Evolutionary conservation across 2,329 filamentous ascomycete species (phyloP).

Genomic region (Cladophialophora immunda): DNA sequence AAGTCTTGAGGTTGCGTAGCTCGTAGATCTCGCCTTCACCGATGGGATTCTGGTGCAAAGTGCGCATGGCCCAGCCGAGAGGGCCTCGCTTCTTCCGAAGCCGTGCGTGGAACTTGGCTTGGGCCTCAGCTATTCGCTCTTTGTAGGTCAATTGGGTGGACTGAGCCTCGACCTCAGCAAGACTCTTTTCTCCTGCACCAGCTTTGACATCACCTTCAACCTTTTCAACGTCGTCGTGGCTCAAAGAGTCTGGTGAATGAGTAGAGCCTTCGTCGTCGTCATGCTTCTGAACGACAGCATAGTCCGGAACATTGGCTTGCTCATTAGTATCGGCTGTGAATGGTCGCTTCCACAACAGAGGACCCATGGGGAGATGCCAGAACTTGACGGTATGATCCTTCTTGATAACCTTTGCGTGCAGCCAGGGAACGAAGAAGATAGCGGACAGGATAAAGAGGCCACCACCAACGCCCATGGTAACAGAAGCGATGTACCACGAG

Average conservation of each 20-base stretch:
- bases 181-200: conserved; percentile 4
- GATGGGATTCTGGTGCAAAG: conserved; percentile 76
- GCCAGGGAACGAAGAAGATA: conserved; percentile 77
- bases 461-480: conserved; percentile 70
- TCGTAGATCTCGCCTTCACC: conserved; percentile 79
- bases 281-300: conserved; percentile 76
- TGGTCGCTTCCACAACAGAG: conserved; percentile 69
- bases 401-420: conserved; percentile 73
- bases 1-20: conserved; percentile 70
- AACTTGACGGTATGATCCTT: conserved; percentile 71
- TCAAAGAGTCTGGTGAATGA: conserved; percentile 12
- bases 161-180: conserved; percentile 25
- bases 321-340: conserved; percentile 60
- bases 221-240: conserved; percentile 24
- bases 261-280: conserved; percentile 51
- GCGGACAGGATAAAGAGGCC: conserved; percentile 68
- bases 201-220: conserved; percentile 38
- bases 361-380: conserved; percentile 70
- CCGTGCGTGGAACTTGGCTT: conserved; percentile 68
- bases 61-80: conserved; percentile 85
- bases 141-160: conserved; percentile 65
- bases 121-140: conserved; percentile 65
- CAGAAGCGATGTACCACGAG: conserved; percentile 70
- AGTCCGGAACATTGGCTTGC: conserved; percentile 72
- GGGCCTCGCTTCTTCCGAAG: conserved; percentile 71